Evolutionary conservation across 352 stramenopile genomes (phyloP), one percentile per base, ranked within the genome.

Genomic region (Globisporangium lucens): DNA sequence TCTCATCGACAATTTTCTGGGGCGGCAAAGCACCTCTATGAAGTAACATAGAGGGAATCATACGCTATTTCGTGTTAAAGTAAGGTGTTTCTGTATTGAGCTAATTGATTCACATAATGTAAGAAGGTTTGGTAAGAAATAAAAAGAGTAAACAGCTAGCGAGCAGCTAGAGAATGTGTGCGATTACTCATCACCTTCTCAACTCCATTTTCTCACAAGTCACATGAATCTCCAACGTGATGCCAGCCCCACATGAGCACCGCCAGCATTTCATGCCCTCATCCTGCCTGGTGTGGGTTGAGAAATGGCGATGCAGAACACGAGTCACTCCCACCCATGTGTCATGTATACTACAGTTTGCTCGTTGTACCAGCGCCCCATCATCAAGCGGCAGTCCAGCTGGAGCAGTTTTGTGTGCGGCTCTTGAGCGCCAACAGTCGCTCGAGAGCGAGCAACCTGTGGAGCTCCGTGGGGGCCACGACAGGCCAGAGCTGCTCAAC

Each of bases 321-420:
- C 30, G 3, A 33, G 5, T 6, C 30, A 33, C 30, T 12, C 36
- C 36, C 13, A 12, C 0, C 36, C 12, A 43, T 4, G 4, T 17
- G 4, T 17, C 36, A 43, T 43, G 36, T 15, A 9, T 9, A 9
- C 33, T 38, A 35, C 2, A 6, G 30, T 35, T 35, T 35, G 33
- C 7, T 38, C 7, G 8, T 38, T 58, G 52, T 13, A n/a, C 29
- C 27, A 35, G 53, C 27, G 12, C 30, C 24, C 24, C 24, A 24
- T 24, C 55, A 43, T 17, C 12, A 43, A 2, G 12, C 12, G 15
- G 36, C 36, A 43, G 36, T 17, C 4, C 36, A 33, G 30, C 30
- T 33, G 55, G 3, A 60, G 55, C 55, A 22, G 55, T 60, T 60
- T 60, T 60, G 30, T 17, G 55, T 17, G 55, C 30, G 55, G 55